Evolutionary conservation across 2,329 filamentous ascomycete species (phyloP), one percentile per base, ranked within the genome.

Genomic region (Knoxdaviesia capensis): DNA sequence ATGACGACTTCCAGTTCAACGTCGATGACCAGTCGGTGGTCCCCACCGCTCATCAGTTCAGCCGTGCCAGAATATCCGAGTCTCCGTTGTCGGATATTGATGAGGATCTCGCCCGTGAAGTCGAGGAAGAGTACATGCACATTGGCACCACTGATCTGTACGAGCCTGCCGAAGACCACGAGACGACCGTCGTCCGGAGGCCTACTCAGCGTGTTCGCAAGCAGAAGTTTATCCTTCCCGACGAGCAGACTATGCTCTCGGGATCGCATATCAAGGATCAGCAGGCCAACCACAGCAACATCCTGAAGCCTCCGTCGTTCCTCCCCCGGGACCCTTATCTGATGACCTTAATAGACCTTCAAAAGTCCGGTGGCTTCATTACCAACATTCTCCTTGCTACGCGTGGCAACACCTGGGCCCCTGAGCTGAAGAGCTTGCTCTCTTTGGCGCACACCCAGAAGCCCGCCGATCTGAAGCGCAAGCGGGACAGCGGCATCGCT

Each of bases 401-500:
- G 34, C 76, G 82, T 48, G 78, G 77, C 50, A 70, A 74, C 49
- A 74, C 74, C 36, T 94, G 86, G 87, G 88, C 88, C 4, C 88
- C 88, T 1, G 90, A 98, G 60, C 69, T 98, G 20, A 79, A 84
- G 46, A 85, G 81, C n/a, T 75, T 98, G 52, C 65, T 96, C n/a
- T 93, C 86, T 1, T 66, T 94, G 36, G 84, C 92, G 48, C 71
- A 83, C 9, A 71, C 93, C 10, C 77, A 78, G 46, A 76, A 76
- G 44, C 71, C 78, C 36, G 80, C 77, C 44, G 85, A 93, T 46
- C 69, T 88, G 43, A 98, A 96, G 71, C 75, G 90, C 45, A 98
- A 98, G 69, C 78, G 90, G 31, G 86, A 94, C 53, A 86, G 80
- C 51, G 86, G 82, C 29, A 74, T 90, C 48, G 82, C 80, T 38